A percentile compares a stretch with the other conserved stretches of the same genome.
These are phyloP conservation scores for Pseudocercospora musae DNA, from an alignment of 2,329 filamentous ascomycete species.

Conservation along the genomic window DNA sequence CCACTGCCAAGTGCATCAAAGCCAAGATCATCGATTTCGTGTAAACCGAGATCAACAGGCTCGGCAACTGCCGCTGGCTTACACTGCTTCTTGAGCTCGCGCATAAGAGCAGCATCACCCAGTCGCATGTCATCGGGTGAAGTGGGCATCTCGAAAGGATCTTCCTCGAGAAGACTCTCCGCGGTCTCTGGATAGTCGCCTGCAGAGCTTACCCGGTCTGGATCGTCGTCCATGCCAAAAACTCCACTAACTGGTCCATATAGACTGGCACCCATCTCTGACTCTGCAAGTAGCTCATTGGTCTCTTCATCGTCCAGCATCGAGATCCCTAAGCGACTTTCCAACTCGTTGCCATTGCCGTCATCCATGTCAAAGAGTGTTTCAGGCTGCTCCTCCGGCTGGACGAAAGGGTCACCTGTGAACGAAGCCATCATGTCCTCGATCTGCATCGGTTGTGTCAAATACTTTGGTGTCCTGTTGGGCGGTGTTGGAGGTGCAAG, in stretches of 20 bases:
- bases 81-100: constrained; percentile 32
- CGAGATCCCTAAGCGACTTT: constrained; percentile 30
- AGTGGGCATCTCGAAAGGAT: constrained; percentile 38
- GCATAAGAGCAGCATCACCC: constrained; percentile 32
- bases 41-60: constrained; percentile 27
- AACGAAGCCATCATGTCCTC: constrained; percentile 88
- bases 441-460: constrained; percentile 80
- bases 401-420: constrained; percentile 76
- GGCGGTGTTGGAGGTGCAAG: constrained; percentile 80
- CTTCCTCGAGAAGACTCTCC: constrained; percentile 38
- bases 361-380: constrained; percentile 36
- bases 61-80: constrained; percentile 18
- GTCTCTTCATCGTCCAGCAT: constrained; percentile 22
- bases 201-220: constrained; percentile 20
- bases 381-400: constrained; percentile 60
- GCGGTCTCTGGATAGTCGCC: constrained; percentile 31
- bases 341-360: constrained; percentile 25
- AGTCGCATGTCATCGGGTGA: constrained; percentile 29
- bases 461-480: constrained; percentile 78
- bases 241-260: constrained; percentile 35
- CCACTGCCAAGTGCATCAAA: constrained; percentile 31
- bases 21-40: constrained; percentile 36
- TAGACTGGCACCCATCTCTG: constrained; percentile 33
- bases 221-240: constrained; percentile 24
- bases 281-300: constrained; percentile 40